A percentile compares a stretch with the other conserved stretches of the same genome.
Conservation (phyloP, 306 rosid genomes). For the Quercus robur region DNA sequence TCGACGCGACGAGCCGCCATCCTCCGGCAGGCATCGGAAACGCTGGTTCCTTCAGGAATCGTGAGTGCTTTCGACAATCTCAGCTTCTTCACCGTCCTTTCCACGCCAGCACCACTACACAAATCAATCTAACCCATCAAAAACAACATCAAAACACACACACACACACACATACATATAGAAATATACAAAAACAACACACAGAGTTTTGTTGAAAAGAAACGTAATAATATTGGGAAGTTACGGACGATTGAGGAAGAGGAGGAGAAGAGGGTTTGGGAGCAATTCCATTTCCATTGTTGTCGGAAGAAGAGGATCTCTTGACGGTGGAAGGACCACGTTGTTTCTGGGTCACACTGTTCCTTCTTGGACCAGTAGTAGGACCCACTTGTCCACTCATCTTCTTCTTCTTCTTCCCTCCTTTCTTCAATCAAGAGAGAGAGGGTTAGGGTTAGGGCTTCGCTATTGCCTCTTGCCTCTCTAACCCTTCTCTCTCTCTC, state of each 20-base stretch:
- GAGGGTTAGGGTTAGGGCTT: background rate
- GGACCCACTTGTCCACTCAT: conserved; percentile 65
- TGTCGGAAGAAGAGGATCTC: conserved; percentile 37
- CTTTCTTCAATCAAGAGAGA: background rate
- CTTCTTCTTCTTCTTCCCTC: background rate
- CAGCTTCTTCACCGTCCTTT: conserved; percentile 94
- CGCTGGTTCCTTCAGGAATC: conserved; percentile 85
- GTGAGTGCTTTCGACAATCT: conserved; percentile 83
- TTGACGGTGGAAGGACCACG: conserved; percentile 53
- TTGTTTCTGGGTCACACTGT: conserved; percentile 37
- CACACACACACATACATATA: too few species aligned
- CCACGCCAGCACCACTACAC: conserved; percentile 66
- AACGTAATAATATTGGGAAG: too few species aligned
- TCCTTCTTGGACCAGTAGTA: conserved; percentile 39
- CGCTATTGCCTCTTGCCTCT: too few species aligned
- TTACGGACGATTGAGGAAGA: conserved; percentile 34
- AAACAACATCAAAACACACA: background rate
- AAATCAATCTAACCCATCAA: background rate
- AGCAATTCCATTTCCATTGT: conserved; percentile 40
- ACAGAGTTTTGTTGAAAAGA: too few species aligned
- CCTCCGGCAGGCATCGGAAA: conserved; percentile 83
- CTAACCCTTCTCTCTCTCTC: too few species aligned
- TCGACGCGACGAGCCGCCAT: conserved; percentile 94
- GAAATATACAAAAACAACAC: too few species aligned
- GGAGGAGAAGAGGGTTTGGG: conserved; percentile 69